Base-by-base conservation (phyloP, 192 early-diverging fungal genomes). In the Gamsiella multidivaricata region DNA sequence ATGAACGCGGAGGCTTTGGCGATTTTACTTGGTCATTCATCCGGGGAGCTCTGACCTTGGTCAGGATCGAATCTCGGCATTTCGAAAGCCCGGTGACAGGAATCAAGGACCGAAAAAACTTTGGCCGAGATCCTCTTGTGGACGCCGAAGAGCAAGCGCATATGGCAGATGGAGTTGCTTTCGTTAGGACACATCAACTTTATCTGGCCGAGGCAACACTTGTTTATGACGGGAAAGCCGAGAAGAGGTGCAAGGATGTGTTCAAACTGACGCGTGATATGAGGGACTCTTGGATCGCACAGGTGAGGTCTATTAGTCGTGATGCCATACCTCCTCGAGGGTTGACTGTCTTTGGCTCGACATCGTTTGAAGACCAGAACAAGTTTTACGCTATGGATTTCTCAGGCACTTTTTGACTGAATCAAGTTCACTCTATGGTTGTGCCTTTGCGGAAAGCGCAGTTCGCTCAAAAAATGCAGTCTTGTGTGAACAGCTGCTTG, bases 21-120 rank as follows among this genome's bases (percentile, higher is more conserved):
- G 69, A 70, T 11, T 36, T 62, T 12, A 62, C 69, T 2, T 70
- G 69, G 69, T 22, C 41, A 41, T 70, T 70, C 22, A 70, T 70
- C 39, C 58, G 69, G 0, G 42, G 32, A 37, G 69, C 69, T 20
- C 33, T 70, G 53, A 56, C 18, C 9, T 20, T 70, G 51, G 69
- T 23, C 22, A 28, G 22, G 0, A 61, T 70, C 8, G 41, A 0
- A 17, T 62, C 60, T 23, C 39, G 69, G n/a, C 22, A 12, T 9
- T 70, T 62, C 20, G 69, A 70, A 53, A 29, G 55, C 2, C 58
- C 41, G 3, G 52, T 70, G 31, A 18, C n/a, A 0, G 69, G 69
- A 7, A 39, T 32, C 3, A 55, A 70, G 14, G 51, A 62, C 51
- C 43, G 69, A 17, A 70, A 54, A 20, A 62, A 62, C n/a, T 0